Base-by-base conservation (phyloP, 305 asterid genomes). In the Fraxinus platypoda region DNA sequence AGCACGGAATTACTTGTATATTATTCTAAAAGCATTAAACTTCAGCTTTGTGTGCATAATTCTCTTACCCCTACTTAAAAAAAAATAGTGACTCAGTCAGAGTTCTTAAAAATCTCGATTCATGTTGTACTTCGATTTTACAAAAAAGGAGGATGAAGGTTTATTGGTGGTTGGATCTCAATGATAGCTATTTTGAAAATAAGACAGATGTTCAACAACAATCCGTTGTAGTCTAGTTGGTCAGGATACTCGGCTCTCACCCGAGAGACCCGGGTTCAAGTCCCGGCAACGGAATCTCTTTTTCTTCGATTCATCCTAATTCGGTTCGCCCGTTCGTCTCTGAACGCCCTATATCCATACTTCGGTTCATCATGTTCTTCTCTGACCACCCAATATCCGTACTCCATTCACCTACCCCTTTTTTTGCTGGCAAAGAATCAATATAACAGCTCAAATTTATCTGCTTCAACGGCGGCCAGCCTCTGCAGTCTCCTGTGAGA, bases 191-290 rank as follows among this genome's bases (percentile, higher is more conserved):
- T 0, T 0, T 6, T 6, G 0, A n/a, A 0, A n/a, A 54, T 21
- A 7, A 0, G 13, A 21, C 0, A 21, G 5, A 2, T 2, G 1
- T 21, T 7, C 9, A 0, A 1, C 25, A 70, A 15, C 41, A 30
- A 70, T 71, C 38, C 41, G 41, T 72, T 33, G 76, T 72, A 72
- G 76, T 72, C 49, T 72, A 72, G 76, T 72, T 72, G 76, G 76
- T 72, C 0, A 33, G 76, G 76, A 33, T 33, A 72, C 76, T 33
- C 49, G 49, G 76, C 76, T 72, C 76, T 72, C 46, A 72, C 49
- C 49, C 28, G 76, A 72, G 76, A 72, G 76, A 72, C 76, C 76
- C 49, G 76, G 49, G 76, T 34, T 34, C 49, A 34, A 72, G 76
- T 72, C 76, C 76, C 49, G 49, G 49, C 52, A 33, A 72, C 76